Conservation (phyloP, 2,329 filamentous ascomycete species). For the Podosphaera fusca region DNA sequence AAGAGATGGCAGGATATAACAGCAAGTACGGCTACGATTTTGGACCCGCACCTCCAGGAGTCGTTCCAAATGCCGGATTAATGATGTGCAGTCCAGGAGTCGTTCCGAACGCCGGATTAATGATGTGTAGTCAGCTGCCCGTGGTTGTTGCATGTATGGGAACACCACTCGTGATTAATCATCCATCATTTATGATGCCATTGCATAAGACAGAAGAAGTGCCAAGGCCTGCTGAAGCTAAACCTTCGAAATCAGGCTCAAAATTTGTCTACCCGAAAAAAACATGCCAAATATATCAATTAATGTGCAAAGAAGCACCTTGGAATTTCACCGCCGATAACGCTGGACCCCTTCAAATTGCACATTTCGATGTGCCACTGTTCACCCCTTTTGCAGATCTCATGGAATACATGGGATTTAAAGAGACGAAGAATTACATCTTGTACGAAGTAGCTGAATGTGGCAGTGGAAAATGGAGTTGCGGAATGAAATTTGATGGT, state of each 20-base stretch:
- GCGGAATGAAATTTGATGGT: background rate
- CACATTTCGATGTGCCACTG: background rate
- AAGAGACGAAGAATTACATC: background rate
- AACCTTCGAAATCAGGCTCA: background rate
- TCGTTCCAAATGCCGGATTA: background rate
- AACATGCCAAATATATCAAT: background rate
- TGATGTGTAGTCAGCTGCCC: too few relatives aligned
- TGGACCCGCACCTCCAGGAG: constrained; percentile 8
- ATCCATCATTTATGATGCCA: too few relatives aligned
- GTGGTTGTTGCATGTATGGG: background rate
- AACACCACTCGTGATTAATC: too few relatives aligned
- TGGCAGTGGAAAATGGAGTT: background rate
- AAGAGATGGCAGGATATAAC: background rate
- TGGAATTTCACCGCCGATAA: background rate
- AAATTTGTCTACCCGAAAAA: background rate
- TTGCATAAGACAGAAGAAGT: background rate
- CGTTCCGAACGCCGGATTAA: too few relatives aligned
- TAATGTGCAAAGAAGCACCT: background rate
- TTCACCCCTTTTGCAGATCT: background rate
- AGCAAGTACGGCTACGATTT: constrained; percentile 7
- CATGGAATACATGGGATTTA: background rate
- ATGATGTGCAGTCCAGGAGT: too few relatives aligned
- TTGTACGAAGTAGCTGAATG: background rate
- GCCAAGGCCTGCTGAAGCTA: background rate
- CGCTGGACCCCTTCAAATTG: background rate